Evolutionary conservation across 1,284 basidiomycete genomes (phyloP), one percentile per base, ranked within the genome.

Genomic region (Malassezia dermatis): DNA sequence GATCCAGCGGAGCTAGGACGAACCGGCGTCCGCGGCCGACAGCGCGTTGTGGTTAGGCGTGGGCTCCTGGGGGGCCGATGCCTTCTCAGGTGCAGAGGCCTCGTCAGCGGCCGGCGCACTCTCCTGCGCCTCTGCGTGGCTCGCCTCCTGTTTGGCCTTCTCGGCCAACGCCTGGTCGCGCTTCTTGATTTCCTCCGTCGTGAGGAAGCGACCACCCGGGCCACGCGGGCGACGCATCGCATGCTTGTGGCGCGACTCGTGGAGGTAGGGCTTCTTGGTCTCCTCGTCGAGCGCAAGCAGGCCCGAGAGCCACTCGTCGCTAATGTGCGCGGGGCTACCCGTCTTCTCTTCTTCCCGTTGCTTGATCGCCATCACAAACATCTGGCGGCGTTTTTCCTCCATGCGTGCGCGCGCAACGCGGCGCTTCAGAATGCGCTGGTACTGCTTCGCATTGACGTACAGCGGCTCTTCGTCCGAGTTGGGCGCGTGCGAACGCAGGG

Each of bases 191-290:
- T 95, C 89, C 24, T 90, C 88, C 35, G 89, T 87, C 6, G 90
- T 95, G 63, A 96, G 82, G 79, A 96, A 96, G 28, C 93, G 84
- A 19, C 93, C 93, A 26, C 94, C 93, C 34, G 93, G 91, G 1
- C 93, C 93, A 60, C 94, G 81, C 13, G 93, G 93, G 31, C 93
- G 83, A 40, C 90, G 84, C 84, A 96, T 94, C 13, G 93, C 93
- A 77, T 98, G 94, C 64, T 90, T 89, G 79, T 98, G 93, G 42
- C 93, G 83, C 23, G 89, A 93, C 75, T 96, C 91, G 67, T 96
- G 91, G 24, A 95, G 83, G 77, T 95, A 96, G 1, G 91, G 91
- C 89, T 95, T 70, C 45, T 61, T 66, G 30, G 60, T 55, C n/a
- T 67, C 67, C 37, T 68, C 64, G 32, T 67, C 64, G 31, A 66